Percentiles rank a stretch among this genome's conserved stretches.
Evolutionary conservation across 176 grass and related monocot genomes (phyloP).

Genomic region (Ensete ventricosum): DNA sequence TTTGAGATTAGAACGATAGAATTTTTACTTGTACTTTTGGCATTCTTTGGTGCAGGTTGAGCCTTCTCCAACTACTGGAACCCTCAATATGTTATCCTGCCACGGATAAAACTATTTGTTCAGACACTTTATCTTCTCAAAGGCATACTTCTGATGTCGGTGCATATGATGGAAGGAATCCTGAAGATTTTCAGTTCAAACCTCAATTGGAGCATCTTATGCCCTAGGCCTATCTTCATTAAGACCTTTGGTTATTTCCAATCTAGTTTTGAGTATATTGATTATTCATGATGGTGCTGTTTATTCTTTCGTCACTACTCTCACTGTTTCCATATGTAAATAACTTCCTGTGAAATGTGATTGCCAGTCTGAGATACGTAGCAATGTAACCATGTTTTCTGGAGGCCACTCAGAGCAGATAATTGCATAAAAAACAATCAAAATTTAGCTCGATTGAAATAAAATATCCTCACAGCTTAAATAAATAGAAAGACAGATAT

Average conservation of each 20-base stretch:
- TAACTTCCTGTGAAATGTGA: no score
- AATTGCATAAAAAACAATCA: no score
- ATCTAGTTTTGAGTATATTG: no score
- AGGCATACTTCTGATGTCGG: slow-evolving; percentile 33
- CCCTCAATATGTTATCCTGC: slow-evolving; percentile 50
- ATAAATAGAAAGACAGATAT: no score
- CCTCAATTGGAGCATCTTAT: slow-evolving; percentile 38
- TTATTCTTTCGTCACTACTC: no score
- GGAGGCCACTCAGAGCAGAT: no score
- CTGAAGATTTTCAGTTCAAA: slow-evolving; percentile 78
- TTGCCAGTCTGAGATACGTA: no score
- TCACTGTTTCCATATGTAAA: no score
- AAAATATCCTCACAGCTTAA: no score
- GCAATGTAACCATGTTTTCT: no score
- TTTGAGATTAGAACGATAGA: not conserved
- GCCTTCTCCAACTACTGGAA: slow-evolving; percentile 89
- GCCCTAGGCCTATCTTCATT: not conserved
- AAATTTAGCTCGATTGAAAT: no score
- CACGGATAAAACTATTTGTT: slow-evolving; percentile 43
- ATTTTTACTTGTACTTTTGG: not conserved
- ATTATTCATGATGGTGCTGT: no score
- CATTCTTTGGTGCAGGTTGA: slow-evolving; percentile 47
- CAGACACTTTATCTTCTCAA: slow-evolving; percentile 41
- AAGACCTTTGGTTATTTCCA: not conserved
- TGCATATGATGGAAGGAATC: slow-evolving; percentile 32